Base-by-base conservation (phyloP, 2,329 filamentous ascomycete species). In the Fusarium tanahbumbuense region DNA sequence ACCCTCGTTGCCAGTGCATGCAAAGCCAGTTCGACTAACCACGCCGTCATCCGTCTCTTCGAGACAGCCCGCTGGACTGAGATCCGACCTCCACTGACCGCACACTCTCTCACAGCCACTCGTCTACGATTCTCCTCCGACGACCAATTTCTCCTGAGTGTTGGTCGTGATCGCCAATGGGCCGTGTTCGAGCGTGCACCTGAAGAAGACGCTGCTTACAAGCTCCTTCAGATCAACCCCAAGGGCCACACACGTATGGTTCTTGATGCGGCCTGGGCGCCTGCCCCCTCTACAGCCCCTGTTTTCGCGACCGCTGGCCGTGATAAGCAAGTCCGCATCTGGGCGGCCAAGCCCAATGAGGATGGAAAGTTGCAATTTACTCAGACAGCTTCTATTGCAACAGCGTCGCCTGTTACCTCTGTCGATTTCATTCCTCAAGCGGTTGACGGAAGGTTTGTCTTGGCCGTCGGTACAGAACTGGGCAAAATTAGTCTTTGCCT, bases 221-320 rank as follows among this genome's bases (percentile, higher is more conserved):
- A 78, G 25, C 82, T 91, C 5, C 78, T 88, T 41, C 83, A 90
- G 66, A 83, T 87, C 5, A 93, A 97, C 74, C 87, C 89, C 3
- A 98, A 97, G 80, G 95, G 93, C 1, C 96, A 99, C 79, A 86
- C 92, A 6, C 86, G 96, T 63, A 98, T 99, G 94, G 94, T 99
- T 47, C 85, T 98, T 16, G 93, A 94, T 76, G 92, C 90, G 2
- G 89, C 92, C 4, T 99, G 96, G 95, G 90, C 91, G 2, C 91
- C 91, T 2, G 28, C 85, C 78, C 70, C 75, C 79, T 86, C 28
- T 5, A 23, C 47, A 18, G 57, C 54, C 9, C 75, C 80, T 12
- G 76, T 85, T 12, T 99, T 99, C 79, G 92, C 92, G 15, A 99
- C 96, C 0, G 95, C 94, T 2, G 93, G 94, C 5, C 87, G 96